Conservation (phyloP, 441 rosid genomes). For the Macaranga tanarius region DNA sequence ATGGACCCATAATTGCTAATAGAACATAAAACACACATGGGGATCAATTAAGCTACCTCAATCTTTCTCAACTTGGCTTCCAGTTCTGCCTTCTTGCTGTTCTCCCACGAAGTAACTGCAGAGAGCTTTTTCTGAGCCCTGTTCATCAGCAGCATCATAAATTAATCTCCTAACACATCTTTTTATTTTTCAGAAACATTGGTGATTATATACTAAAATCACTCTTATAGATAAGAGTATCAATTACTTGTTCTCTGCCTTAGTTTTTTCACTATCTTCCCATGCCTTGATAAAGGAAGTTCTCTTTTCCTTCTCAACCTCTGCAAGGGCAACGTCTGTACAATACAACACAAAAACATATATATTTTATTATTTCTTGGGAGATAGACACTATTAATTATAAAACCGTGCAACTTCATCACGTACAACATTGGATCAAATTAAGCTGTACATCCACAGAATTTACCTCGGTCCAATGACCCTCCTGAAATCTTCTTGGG, state of each 20-base stretch:
- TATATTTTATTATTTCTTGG: background rate
- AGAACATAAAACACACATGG: background rate
- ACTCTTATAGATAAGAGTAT: background rate
- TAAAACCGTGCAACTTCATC: background rate
- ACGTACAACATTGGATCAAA: background rate
- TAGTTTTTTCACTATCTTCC: constrained; percentile 84
- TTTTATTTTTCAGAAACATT: too few relatives aligned
- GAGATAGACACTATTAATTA: background rate
- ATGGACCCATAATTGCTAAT: background rate
- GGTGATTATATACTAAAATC: background rate
- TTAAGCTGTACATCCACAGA: background rate
- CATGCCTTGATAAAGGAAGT: constrained; percentile 71
- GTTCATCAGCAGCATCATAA: constrained; percentile 26
- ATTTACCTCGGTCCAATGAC: constrained; percentile 69
- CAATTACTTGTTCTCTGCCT: constrained; percentile 78
- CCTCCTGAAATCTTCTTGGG: constrained; percentile 56
- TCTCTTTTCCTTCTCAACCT: constrained; percentile 65
- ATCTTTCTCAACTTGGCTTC: constrained; percentile 59
- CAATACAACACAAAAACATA: background rate
- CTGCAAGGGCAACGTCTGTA: constrained; percentile 77
- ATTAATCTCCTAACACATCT: too few relatives aligned
- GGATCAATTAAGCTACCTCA: constrained; percentile 45
- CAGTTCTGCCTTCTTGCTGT: constrained; percentile 59
- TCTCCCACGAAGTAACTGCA: constrained; percentile 66
- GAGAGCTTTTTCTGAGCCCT: constrained; percentile 78